Conservation (phyloP, 2,329 filamentous ascomycete genomes). For the Dendrostoma leiphaemia region DNA sequence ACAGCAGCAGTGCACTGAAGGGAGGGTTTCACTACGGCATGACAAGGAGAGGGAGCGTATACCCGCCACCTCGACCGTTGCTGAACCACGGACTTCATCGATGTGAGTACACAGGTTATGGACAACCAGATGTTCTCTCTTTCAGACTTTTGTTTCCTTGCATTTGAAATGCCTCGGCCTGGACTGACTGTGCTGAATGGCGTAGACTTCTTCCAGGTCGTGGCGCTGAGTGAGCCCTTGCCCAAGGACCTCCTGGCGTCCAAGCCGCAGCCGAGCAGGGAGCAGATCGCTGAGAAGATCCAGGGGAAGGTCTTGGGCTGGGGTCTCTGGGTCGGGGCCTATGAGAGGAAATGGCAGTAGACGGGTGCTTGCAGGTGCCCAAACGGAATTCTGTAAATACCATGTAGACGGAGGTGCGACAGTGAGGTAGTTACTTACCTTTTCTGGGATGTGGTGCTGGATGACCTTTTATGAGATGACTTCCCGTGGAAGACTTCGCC, state of each 20-base stretch:
- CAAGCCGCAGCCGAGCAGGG: constrained; percentile 37
- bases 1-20: constrained; percentile 29
- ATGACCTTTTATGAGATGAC: too few relatives aligned
- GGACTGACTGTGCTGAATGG: too few relatives aligned
- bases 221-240: constrained; percentile 45
- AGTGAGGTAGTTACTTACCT: too few relatives aligned
- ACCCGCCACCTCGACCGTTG: constrained; percentile 44
- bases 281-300: constrained; percentile 41
- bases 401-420: too few relatives aligned
- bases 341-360: constrained; percentile 39
- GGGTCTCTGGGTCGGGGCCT: constrained; percentile 46
- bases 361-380: too few relatives aligned
- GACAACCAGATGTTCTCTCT: background rate
- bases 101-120: constrained; percentile 32
- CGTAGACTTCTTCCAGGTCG: constrained; percentile 47
- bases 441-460: too few relatives aligned
- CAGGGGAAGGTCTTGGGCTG: constrained; percentile 47
- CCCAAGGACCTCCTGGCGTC: constrained; percentile 34
- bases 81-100: constrained; percentile 50
- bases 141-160: too few relatives aligned
- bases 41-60: constrained; percentile 38
- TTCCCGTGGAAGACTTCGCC: too few relatives aligned
- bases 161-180: too few relatives aligned
- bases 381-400: too few relatives aligned
- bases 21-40: constrained; percentile 47